These are phyloP conservation scores for Zymoseptoria brevis DNA, from an alignment of 2,329 filamentous ascomycete species.

Conservation along the genomic window DNA sequence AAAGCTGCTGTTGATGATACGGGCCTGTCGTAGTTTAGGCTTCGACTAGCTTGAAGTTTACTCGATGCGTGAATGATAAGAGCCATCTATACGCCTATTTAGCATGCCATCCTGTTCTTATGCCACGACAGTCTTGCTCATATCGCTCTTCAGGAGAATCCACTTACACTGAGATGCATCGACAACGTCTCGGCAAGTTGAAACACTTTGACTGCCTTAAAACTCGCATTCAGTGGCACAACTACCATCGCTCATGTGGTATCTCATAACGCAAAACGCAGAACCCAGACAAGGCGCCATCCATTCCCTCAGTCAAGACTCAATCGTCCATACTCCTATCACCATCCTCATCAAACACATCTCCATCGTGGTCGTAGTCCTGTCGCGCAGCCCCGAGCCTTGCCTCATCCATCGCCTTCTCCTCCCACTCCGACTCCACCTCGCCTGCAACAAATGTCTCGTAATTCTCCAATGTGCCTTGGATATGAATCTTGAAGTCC, in stretches of 20 bases:
- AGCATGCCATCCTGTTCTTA: no score
- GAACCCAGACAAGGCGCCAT: no score
- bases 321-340: neutral
- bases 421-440: slow-evolving; percentile 58
- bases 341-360: neutral
- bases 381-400: neutral
- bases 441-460: slow-evolving; percentile 90
- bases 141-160: no score
- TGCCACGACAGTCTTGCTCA: no score
- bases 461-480: slow-evolving; percentile 86
- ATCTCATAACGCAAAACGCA: no score
- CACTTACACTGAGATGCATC: no score
- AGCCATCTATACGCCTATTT: neutral
- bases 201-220: no score
- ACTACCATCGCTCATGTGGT: no score
- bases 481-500: slow-evolving; percentile 96
- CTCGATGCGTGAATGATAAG: neutral
- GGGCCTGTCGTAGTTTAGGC: neutral
- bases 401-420: slow-evolving; percentile 36
- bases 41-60: neutral
- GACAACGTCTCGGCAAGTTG: no score
- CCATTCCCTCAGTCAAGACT: neutral
- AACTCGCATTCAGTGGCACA: no score
- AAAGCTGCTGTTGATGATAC: no score
- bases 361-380: neutral